Percentiles rank a stretch among this genome's conserved stretches.
phyloP scores from a whole-genome alignment of 1,284 basidiomycete species.

The Rugosomyces carneus region DNA sequence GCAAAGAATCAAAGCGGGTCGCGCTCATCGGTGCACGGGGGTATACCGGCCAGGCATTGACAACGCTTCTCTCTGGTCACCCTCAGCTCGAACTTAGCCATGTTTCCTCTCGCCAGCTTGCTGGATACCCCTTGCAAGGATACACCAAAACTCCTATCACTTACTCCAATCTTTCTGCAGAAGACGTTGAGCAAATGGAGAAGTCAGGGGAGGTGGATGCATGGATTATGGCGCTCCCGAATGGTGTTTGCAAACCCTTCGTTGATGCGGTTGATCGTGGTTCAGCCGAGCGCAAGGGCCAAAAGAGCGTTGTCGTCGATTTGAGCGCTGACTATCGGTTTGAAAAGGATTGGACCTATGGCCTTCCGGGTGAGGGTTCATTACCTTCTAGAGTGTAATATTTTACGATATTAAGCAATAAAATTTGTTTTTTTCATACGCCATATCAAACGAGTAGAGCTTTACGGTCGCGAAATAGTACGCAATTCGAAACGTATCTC shows the following conservation, averaged over 20 bases:
- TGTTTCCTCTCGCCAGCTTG: slow-evolving; percentile 94
- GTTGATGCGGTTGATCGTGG: slow-evolving; percentile 89
- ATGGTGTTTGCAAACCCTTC: slow-evolving; percentile 95
- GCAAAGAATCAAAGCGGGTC: slow-evolving; percentile 77
- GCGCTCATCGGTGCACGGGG: slow-evolving; percentile 94
- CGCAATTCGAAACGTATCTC: slow-evolving; percentile 79
- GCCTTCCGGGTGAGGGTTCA: slow-evolving; percentile 90
- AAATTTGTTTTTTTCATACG: slow-evolving; percentile 18
- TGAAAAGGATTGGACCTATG: slow-evolving; percentile 94
- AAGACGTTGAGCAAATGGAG: slow-evolving; percentile 84
- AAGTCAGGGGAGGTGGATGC: slow-evolving; percentile 86
- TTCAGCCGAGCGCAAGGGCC: slow-evolving; percentile 48
- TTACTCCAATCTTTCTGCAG: slow-evolving; percentile 75
- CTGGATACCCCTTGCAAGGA: slow-evolving; percentile 73
- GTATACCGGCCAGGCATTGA: slow-evolving; percentile 92
- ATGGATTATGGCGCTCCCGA: slow-evolving; percentile 98
- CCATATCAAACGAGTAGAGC: slow-evolving; percentile 48
- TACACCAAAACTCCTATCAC: slow-evolving; percentile 78
- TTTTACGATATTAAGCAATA: slow-evolving; percentile 24
- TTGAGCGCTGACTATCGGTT: slow-evolving; percentile 95
- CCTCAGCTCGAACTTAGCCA: slow-evolving; percentile 87
- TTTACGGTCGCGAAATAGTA: slow-evolving; percentile 77
- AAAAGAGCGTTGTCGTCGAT: slow-evolving; percentile 79
- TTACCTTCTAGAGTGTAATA: slow-evolving; percentile 28
- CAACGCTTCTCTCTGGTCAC: slow-evolving; percentile 79